A percentile compares a stretch with the other conserved stretches of the same genome.
phyloP scores from a whole-genome alignment of 225 moss, liverwort and hornwort genomes.

The Anthoceros angustus region DNA sequence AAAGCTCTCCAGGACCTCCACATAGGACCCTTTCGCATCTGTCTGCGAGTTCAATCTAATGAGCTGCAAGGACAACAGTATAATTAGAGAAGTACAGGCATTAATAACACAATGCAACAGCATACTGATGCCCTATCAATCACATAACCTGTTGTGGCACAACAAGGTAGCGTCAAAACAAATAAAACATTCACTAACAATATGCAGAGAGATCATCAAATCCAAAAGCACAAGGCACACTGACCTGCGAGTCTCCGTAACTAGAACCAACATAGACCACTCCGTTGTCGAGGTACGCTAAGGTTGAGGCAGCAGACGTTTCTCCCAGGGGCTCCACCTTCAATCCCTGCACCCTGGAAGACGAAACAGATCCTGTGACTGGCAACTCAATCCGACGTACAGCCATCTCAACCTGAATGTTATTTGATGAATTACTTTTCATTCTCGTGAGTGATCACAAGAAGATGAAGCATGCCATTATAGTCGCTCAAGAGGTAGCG shows the following conservation, averaged over 20 bases:
- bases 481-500: slow-evolving; percentile 96
- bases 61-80: slow-evolving; percentile 33
- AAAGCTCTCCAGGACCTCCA: slow-evolving; percentile 87
- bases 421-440: slow-evolving; percentile 40
- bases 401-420: background rate
- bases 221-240: background rate
- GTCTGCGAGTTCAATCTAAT: slow-evolving; percentile 84
- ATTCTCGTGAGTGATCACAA: slow-evolving; percentile 92
- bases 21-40: slow-evolving; percentile 71
- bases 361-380: background rate
- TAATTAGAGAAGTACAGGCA: background rate
- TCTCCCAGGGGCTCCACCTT: slow-evolving; percentile 91
- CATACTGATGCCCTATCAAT: background rate
- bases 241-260: slow-evolving; percentile 95
- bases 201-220: background rate
- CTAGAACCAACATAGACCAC: slow-evolving; percentile 93
- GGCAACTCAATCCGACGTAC: background rate
- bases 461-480: slow-evolving; percentile 79
- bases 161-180: no score
- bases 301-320: slow-evolving; percentile 87
- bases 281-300: slow-evolving; percentile 87
- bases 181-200: background rate
- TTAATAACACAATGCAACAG: background rate
- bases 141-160: no score
- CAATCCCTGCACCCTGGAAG: slow-evolving; percentile 59